A percentile compares a stretch with the other conserved stretches of the same genome.
Evolutionary conservation across 179 eudicot genomes (phyloP).

Genomic region (Silene noctiflora): DNA sequence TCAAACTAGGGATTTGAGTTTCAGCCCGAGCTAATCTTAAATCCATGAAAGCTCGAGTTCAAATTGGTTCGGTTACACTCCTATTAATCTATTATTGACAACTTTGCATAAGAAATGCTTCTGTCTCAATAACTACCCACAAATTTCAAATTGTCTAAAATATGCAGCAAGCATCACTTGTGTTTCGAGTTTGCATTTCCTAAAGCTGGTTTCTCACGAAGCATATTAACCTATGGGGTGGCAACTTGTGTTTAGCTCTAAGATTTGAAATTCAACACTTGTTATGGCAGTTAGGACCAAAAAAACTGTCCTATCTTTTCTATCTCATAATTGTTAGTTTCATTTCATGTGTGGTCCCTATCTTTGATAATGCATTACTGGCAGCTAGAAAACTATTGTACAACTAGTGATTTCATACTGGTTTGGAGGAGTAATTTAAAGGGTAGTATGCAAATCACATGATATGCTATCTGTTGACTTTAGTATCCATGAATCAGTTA

Average conservation of each 20-base stretch:
- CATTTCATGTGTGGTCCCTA: background rate
- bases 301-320: background rate
- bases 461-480: conserved; percentile 1
- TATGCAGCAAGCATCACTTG: background rate
- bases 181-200: too few relatives aligned
- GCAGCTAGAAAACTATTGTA: background rate
- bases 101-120: background rate
- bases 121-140: background rate
- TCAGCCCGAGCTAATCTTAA: background rate
- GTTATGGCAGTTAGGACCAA: background rate
- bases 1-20: too few relatives aligned
- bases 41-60: background rate
- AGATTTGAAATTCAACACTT: background rate
- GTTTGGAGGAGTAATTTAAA: conserved; percentile 7
- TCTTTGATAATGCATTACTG: background rate
- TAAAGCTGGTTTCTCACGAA: too few relatives aligned
- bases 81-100: too few relatives aligned
- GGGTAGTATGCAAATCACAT: conserved; percentile 6
- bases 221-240: too few relatives aligned
- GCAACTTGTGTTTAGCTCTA: background rate
- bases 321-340: background rate
- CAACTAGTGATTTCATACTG: conserved; percentile 11
- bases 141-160: too few relatives aligned
- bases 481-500: background rate
- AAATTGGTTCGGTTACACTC: background rate